Base-by-base conservation (phyloP, 2,329 filamentous ascomycete genomes). In the Penicillium sp. region DNA sequence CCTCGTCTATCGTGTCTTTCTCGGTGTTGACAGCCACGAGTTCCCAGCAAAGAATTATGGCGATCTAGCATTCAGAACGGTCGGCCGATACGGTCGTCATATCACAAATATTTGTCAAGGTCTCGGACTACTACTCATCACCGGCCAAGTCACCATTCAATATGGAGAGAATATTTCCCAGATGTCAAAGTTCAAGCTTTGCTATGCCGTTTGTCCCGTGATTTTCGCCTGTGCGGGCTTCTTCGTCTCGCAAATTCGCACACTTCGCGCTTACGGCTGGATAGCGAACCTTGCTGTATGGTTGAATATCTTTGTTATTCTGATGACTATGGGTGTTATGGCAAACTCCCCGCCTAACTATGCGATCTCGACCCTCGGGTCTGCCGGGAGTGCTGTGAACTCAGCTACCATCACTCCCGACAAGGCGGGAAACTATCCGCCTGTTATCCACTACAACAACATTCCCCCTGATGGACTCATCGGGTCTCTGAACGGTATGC, bases 81-180 rank as follows among this genome's bases (percentile, higher is more conserved):
- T 65, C 32, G 72, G 72, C 7, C 47, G 54, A 3, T 64, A 58
- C 53, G 66, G 67, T 5, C 68, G 73, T 15, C 62, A 70, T 44
- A 29, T 68, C 5, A 62, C 70, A 41, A 74, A 74, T 49, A 46
- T 68, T 5, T 59, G 74, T 25, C 73, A 75, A 50, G 65, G 61
- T 8, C 57, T 72, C 18, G 71, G 73, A 41, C 61, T 75, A 44
- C 63, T 82, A 24, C 66, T 82, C 24, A 77, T 76, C 39, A 77
- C 82, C 1, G 71, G 74, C 1, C 67, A 80, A 33, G 67, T 82
- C 39, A 76, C 81, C 44, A 73, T 82, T 35, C 71, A 67, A 43
- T 80, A 77, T 40, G 79, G 79, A 3, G 75, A 82, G 61, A 74
- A 75, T 15, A 75, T 83, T 23, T 78, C 75, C 1, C 78, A 82